Base-by-base conservation (phyloP, 1,139 yeast species). In the Petasospora fabianii region DNA sequence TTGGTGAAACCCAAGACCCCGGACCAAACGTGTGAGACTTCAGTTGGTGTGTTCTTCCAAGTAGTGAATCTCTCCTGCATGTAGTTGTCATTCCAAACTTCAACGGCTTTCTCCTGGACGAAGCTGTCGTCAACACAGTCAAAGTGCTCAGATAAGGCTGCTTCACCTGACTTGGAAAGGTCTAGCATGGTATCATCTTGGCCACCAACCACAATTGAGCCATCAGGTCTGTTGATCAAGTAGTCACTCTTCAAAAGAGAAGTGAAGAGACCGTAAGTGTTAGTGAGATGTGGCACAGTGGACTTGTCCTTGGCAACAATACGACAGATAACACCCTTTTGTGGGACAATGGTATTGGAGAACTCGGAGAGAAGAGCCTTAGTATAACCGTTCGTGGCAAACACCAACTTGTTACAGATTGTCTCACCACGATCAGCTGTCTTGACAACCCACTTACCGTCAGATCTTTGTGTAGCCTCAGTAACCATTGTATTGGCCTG, bases 341-440 rank as follows among this genome's bases (percentile, higher is more conserved):
- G 48, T 9, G 54, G 54, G 6, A 45, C 30, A 16, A 50, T 49
- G 7, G 39, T 38, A n/a, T 43, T 21, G n/a, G 33, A 14, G 17
- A 50, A 44, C 28, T 45, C 49, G 4, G 32, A 14, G 21, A 61
- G 41, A 6, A 67, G 36, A 2, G 60, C 51, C 34, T 59, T 60
- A 0, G 71, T 65, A 43, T 62, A 67, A 2, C 64, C 73, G 47
- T 70, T 68, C 4, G 74, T 69, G 18, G 69, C 66, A 35, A 64
- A 50, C 3, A 68, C 63, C 13, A 69, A 62, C 36, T 61, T 59
- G 15, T 51, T 46, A 12, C 69, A 55, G 5, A 53, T 34, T 1
- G 66, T 53, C 3, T 37, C 36, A 19, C 72, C 72, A 32, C 65
- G 41, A 12, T 31, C 53, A 13, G 50, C 32, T 2, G 73, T 66